Conservation (phyloP, 495 filamentous ascomycete species). For the Penicillium paxilli region DNA sequence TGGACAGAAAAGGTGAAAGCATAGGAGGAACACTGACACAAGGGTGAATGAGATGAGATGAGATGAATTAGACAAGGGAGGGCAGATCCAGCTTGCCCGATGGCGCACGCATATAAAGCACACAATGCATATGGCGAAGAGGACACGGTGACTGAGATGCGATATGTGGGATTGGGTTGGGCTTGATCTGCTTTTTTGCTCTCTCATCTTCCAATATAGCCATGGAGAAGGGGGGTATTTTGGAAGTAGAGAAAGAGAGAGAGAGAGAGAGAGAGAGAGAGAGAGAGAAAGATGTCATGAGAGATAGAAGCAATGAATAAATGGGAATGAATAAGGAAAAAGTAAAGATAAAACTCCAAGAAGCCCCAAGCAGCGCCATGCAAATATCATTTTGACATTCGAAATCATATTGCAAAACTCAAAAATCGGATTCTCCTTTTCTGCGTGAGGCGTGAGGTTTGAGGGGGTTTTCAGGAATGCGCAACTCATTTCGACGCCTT, state of each 20-base stretch:
- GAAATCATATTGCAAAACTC: conserved; percentile 19
- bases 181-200: conserved; percentile 7
- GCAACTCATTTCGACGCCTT: conserved; percentile 24
- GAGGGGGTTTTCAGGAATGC: background rate
- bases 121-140: background rate
- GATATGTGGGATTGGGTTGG: background rate
- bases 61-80: conserved; percentile 6
- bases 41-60: background rate
- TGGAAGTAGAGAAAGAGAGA: too few relatives aligned
- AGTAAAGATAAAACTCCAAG: conserved; percentile 6
- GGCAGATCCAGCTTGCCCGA: conserved; percentile 9
- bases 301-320: too few relatives aligned
- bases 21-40: too few relatives aligned
- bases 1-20: too few relatives aligned
- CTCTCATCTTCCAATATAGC: too few relatives aligned
- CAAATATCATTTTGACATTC: conserved; percentile 26
- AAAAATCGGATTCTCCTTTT: conserved; percentile 15
- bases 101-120: background rate
- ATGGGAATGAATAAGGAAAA: too few relatives aligned
- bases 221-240: too few relatives aligned
- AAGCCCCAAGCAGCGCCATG: conserved; percentile 22
- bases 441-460: conserved; percentile 17
- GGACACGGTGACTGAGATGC: too few relatives aligned
- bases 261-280: too few relatives aligned
- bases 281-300: too few relatives aligned